Conservation (phyloP, 2,329 filamentous ascomycete genomes). For the Fusarium sp. region DNA sequence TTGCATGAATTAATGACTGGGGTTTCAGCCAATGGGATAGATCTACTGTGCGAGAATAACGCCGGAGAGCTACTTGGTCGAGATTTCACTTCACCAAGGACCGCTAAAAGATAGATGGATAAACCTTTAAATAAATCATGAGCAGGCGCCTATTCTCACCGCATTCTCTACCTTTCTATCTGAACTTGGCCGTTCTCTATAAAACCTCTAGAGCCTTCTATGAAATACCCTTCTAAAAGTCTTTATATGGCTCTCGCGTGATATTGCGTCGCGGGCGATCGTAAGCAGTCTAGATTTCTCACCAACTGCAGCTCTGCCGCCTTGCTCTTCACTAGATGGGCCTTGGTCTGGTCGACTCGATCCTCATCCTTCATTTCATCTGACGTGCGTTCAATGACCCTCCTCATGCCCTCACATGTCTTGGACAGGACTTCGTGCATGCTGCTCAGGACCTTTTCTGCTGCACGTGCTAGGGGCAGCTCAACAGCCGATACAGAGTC, state of each 20-base stretch:
- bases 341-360: slow-evolving; percentile 62
- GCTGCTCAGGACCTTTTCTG: slow-evolving; percentile 87
- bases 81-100: not conserved
- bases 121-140: not conserved
- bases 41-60: not conserved
- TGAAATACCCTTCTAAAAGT: not conserved
- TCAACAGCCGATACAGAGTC: slow-evolving; percentile 76
- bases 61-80: not conserved
- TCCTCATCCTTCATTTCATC: slow-evolving; percentile 57
- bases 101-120: not conserved
- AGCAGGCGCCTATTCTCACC: slow-evolving; percentile 6
- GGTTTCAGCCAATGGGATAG: not conserved
- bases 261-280: slow-evolving; percentile 73
- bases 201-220: not conserved
- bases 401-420: slow-evolving; percentile 73
- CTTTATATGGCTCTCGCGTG: slow-evolving; percentile 63
- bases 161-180: slow-evolving; percentile 34
- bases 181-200: slow-evolving; percentile 12
- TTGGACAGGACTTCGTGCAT: slow-evolving; percentile 87
- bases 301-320: slow-evolving; percentile 91
- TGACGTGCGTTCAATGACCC: slow-evolving; percentile 57
- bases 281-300: slow-evolving; percentile 75
- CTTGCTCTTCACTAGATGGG: slow-evolving; percentile 78
- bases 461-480: slow-evolving; percentile 84
- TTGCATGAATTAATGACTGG: slow-evolving; percentile 27